Percentiles rank a stretch among this genome's conserved stretches.
phyloP scores from a whole-genome alignment of 352 stramenopile genomes.

The Phytopythium ostracodes region DNA sequence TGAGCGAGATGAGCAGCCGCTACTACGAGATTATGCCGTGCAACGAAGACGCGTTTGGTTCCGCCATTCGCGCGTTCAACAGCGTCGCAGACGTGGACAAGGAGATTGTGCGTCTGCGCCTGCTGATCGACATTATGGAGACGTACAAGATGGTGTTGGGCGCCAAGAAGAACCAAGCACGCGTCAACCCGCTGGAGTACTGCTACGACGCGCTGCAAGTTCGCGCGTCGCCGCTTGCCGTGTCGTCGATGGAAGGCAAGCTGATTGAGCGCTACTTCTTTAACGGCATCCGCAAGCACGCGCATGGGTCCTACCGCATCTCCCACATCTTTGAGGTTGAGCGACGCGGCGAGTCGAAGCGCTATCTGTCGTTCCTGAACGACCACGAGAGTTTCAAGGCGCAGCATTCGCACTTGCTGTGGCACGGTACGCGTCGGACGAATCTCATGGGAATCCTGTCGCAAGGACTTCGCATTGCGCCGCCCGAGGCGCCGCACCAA shows the following conservation, averaged over 20 bases:
- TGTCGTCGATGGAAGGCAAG: constrained; percentile 31
- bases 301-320: constrained; percentile 39
- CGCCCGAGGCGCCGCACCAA: constrained; percentile 74
- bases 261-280: constrained; percentile 66
- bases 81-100: constrained; percentile 46
- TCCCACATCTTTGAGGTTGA: constrained; percentile 65
- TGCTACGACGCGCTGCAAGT: constrained; percentile 76
- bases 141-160: constrained; percentile 79
- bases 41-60: constrained; percentile 54
- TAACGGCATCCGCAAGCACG: constrained; percentile 25
- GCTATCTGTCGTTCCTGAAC: constrained; percentile 41
- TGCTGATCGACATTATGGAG: constrained; percentile 65
- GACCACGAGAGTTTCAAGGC: constrained; percentile 29
- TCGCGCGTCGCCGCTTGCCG: constrained; percentile 27
- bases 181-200: constrained; percentile 67
- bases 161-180: constrained; percentile 35
- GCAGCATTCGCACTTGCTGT: constrained; percentile 61
- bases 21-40: constrained; percentile 83
- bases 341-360: constrained; percentile 47
- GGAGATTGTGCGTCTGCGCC: constrained; percentile 57
- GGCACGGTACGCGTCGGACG: constrained; percentile 80
- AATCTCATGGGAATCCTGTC: constrained; percentile 87
- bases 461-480: constrained; percentile 81
- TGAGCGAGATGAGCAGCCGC: constrained; percentile 67
- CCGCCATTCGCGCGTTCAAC: constrained; percentile 63